phyloP scores from a whole-genome alignment of 139 green algal species.

The Zygnema cylindricum region DNA sequence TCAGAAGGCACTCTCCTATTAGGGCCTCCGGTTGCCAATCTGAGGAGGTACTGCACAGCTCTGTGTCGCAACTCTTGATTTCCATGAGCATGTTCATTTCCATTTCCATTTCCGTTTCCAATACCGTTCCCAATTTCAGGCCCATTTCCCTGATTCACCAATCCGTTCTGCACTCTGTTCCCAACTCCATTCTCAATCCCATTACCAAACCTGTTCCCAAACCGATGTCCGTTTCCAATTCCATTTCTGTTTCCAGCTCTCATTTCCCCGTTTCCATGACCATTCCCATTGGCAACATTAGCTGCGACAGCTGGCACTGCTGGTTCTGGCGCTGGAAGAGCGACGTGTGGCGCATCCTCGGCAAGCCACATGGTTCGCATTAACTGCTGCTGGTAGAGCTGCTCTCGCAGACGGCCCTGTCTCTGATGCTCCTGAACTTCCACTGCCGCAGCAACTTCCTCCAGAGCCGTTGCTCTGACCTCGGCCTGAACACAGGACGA shows the following conservation, averaged over 20 bases:
- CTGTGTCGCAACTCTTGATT: conserved; percentile 4
- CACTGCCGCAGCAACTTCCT: neutral
- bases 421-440: neutral
- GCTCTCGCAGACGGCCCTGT: neutral
- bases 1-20: neutral
- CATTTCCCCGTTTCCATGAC: neutral
- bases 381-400: conserved; percentile 22
- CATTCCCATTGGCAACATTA: neutral
- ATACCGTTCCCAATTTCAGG: too few species aligned
- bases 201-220: neutral
- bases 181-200: too few species aligned
- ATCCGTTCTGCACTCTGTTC: too few species aligned
- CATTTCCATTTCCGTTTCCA: too few species aligned
- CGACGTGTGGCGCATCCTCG: neutral
- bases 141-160: too few species aligned
- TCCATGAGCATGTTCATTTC: neutral
- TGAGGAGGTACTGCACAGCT: conserved; percentile 15
- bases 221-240: neutral
- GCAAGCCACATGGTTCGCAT: conserved; percentile 37
- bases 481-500: neutral
- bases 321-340: neutral
- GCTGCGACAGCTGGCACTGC: neutral
- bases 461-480: neutral
- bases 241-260: neutral
- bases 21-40: neutral